Evolutionary conservation across 805 yeast genomes (phyloP).

Genomic region (Pichia scutulata): DNA sequence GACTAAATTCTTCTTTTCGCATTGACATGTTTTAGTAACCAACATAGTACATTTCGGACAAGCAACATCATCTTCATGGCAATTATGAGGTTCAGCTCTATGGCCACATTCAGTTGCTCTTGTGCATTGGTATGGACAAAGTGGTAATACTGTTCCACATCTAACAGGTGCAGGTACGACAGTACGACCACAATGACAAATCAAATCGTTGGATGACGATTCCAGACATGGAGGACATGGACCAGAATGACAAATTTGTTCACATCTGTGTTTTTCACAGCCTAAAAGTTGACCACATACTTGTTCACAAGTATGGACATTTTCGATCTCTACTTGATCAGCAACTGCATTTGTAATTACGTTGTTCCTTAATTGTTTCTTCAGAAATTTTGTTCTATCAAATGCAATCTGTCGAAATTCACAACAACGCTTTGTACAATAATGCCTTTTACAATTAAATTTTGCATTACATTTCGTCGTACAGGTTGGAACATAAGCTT

Average conservation of each 20-base stretch:
- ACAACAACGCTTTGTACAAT: conserved; percentile 67
- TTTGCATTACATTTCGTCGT: conserved; percentile 63
- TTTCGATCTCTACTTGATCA: conserved; percentile 58
- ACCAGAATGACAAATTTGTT: conserved; percentile 69
- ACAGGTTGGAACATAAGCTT: conserved; percentile 54
- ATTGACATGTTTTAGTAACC: conserved; percentile 23
- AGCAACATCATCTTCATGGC: conserved; percentile 55
- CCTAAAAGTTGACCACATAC: conserved; percentile 53
- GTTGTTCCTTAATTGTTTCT: conserved; percentile 43
- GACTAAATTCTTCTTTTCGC: conserved; percentile 30
- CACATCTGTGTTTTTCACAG: conserved; percentile 64
- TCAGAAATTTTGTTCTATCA: conserved; percentile 42
- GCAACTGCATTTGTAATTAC: conserved; percentile 26
- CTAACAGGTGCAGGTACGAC: conserved; percentile 75
- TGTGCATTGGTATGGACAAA: conserved; percentile 59
- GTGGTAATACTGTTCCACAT: conserved; percentile 65
- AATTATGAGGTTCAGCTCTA: conserved; percentile 55
- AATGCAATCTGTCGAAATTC: conserved; percentile 54
- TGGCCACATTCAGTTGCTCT: conserved; percentile 63
- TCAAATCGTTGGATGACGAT: conserved; percentile 68
- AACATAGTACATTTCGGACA: conserved; percentile 73
- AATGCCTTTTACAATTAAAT: conserved; percentile 74
- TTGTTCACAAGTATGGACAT: conserved; percentile 64
- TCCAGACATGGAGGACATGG: conserved; percentile 76
- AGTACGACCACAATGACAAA: conserved; percentile 77